Evolutionary conservation across 441 rosid genomes (phyloP).

Genomic region (Syzygium malaccense): DNA sequence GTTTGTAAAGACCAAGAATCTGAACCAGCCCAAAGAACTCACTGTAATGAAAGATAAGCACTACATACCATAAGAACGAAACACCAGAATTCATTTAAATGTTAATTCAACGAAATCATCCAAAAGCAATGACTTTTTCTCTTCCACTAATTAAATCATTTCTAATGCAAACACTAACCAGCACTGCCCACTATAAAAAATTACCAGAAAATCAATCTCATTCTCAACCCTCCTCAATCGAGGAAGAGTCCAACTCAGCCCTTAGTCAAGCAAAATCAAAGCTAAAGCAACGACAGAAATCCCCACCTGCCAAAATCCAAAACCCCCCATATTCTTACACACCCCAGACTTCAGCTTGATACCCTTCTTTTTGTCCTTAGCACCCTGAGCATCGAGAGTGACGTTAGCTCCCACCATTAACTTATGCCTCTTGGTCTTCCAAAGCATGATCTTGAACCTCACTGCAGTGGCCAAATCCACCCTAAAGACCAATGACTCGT

Average conservation of each 20-base stretch:
- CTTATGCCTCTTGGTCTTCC: conserved; percentile 46
- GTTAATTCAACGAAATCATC: neutral
- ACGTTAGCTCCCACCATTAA: conserved; percentile 44
- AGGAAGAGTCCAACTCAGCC: neutral
- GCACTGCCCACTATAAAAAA: neutral
- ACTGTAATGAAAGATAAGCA: neutral
- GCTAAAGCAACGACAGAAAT: conserved; percentile 19
- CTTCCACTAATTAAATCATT: neutral
- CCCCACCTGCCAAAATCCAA: conserved; percentile 8
- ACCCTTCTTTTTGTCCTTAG: conserved; percentile 16
- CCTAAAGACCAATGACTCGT: conserved; percentile 36
- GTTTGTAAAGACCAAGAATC: neutral
- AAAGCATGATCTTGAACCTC: conserved; percentile 54
- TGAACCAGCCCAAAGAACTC: neutral
- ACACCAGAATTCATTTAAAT: neutral
- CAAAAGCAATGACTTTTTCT: neutral
- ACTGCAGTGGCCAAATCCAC: conserved; percentile 64
- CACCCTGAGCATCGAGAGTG: conserved; percentile 32
- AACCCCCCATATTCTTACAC: neutral
- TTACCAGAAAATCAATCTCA: neutral
- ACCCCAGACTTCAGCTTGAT: conserved; percentile 45
- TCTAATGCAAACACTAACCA: neutral
- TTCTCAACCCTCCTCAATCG: neutral
- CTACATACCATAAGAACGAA: neutral
- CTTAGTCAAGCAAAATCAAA: conserved; percentile 17